Base-by-base conservation (phyloP, 1,284 basidiomycete genomes). In the Sanghuangporus weigelae region DNA sequence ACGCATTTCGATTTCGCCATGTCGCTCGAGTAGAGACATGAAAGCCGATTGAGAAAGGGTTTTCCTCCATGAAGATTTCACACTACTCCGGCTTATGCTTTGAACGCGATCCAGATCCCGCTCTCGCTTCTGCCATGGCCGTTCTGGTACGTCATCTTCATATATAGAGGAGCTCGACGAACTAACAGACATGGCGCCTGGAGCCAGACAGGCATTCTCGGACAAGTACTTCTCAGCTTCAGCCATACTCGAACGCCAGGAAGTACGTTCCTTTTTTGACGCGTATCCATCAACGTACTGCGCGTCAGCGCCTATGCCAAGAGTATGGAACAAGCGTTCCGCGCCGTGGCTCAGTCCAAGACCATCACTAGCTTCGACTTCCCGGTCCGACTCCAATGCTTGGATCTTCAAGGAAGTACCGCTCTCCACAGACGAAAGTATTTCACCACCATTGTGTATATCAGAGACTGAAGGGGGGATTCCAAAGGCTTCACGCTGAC, bases 1-100 rank as follows among this genome's bases (percentile, higher is more conserved):
- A 49, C 79, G 77, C 69, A 82, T 77, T 70, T 92, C 86, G 7
- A 69, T 64, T 6, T 75, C 70, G 0, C 85, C 79, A 65, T 79
- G 75, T 2, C 71, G 69, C 6, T 73, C 68, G 12, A 71, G 60
- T 16, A 75, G 60, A 16, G 66, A 65, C 11, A 69, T 64, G 59
- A 67, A 78, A 3, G 65, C 69, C 4, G 67, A 59, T 0, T 54
- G 54, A n/a, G 73, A 57, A 14, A 68, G 62, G 7, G 66, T 68
- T 23, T 59, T 63, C 16, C 62, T 60, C 68, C 68, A 69, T 3
- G 66, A 66, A 6, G 59, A 57, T 35, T 62, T 65, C 21, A 60
- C 35, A 26, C 56, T 54, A 39, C 19, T 50, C 7, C 54, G 19
- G n/a, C 39, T 55, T n/a, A 35, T 42, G 40, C 58, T 60, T 46